Base-by-base conservation (phyloP, 1,139 yeast species). In the Taiozyma sp. region DNA sequence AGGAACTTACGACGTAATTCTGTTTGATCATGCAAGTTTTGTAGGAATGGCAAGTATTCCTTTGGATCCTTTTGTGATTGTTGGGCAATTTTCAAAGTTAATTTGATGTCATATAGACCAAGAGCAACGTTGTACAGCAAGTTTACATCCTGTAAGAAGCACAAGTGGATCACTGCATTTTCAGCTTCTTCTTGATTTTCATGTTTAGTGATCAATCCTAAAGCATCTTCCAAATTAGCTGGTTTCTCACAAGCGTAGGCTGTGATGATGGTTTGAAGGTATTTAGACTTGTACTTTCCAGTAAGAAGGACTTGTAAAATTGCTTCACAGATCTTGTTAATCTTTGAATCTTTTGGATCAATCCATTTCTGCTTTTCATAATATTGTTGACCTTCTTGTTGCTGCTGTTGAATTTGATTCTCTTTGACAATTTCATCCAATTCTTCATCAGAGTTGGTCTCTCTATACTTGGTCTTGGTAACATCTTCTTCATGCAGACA, bases 1-100 rank as follows among this genome's bases (percentile, higher is more conserved):
- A 82, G 70, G 63, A 88, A 91, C 63, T 79, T 77, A 60, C 84
- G 81, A 52, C 96, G 79, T 47, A 81, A 68, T 21, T 80, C 83
- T 1, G 79, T 73, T 65, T 85, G 87, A 39, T 79, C 79, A 58
- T 88, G 87, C 51, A 95, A 73, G 50, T 81, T 78, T 62, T 90
- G 96, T 58, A 95, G 74, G 67, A 93, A 95, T 48, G 99, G 97
- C 49, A 95, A 71, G 62, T 93, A 95, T 67, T 95, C 99, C 63
- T 91, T 89, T 29, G 99, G 99, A 70, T 95, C 99, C 76, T 86
- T 90, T 68, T 93, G 98, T 0, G 97, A 90, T 64, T 90, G 93
- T 66, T 95, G 98, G 0, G 99, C 99, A 56, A 95, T 83, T 13
- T 80, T 76, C 53, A 95, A 74, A 0, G 99, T 81, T 58, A 91